phyloP scores from a whole-genome alignment of 371 early-diverging fungal species.

The Apophysomyces trapeziformis region DNA sequence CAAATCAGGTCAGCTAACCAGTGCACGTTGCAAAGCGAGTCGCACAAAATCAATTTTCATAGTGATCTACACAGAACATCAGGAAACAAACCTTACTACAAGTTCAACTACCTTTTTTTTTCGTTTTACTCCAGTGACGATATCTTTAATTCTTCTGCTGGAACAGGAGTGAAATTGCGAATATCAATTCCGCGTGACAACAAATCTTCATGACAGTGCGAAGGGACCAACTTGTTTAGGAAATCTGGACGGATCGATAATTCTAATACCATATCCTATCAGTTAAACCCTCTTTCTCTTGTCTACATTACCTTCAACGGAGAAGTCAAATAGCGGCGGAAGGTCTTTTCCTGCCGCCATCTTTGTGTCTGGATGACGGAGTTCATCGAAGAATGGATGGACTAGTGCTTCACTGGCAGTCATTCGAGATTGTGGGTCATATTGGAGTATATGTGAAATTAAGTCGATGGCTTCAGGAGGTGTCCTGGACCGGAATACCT shows the following conservation, averaged over 20 bases:
- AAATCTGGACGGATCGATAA: conserved; percentile 61
- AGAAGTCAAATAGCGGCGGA: conserved; percentile 93
- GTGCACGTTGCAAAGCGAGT: not conserved
- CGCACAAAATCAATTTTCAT: not conserved
- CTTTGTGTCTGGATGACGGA: conserved; percentile 85
- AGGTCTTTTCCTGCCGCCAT: conserved; percentile 82
- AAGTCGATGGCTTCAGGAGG: conserved; percentile 89
- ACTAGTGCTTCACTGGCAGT: conserved; percentile 95
- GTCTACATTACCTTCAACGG: conserved; percentile 66
- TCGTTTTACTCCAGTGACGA: conserved; percentile 15
- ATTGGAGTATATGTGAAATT: conserved; percentile 88
- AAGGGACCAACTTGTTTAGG: conserved; percentile 64
- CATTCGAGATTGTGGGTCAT: conserved; percentile 91
- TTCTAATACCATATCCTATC: conserved; percentile 29
- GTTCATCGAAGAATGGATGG: conserved; percentile 97
- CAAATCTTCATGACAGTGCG: conserved; percentile 62
- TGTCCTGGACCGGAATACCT: conserved; percentile 77
- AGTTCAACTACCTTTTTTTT: not conserved
- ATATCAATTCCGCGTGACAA: conserved; percentile 49
- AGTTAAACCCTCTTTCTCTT: not conserved
- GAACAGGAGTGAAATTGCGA: conserved; percentile 49
- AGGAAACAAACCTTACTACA: not conserved
- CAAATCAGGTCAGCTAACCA: not conserved
- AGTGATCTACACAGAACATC: not conserved
- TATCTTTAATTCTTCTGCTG: conserved; percentile 38